Evolutionary conservation across 768 basidiomycete species (phyloP).

Genomic region (Leccinum ochraceum): DNA sequence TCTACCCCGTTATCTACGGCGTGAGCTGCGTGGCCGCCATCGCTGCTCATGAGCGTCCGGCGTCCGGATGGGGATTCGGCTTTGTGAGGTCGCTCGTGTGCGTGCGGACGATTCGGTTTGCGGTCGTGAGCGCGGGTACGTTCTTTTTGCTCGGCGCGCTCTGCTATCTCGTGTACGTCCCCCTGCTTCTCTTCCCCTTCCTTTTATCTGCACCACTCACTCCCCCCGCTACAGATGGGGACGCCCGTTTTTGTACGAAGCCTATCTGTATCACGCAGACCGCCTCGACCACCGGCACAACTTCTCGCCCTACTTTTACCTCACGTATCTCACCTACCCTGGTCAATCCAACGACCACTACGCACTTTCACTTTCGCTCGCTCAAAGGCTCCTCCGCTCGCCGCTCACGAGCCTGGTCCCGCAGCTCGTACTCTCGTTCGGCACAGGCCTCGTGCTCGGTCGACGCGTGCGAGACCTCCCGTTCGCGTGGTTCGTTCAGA

Average conservation of each 20-base stretch:
- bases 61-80: conserved; percentile 17
- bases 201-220: neutral
- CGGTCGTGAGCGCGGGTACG: conserved; percentile 63
- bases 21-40: conserved; percentile 57
- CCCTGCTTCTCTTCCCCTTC: conserved; percentile 13
- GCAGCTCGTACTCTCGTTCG: conserved; percentile 72
- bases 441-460: conserved; percentile 74
- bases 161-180: conserved; percentile 77
- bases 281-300: conserved; percentile 97
- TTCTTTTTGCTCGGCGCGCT: conserved; percentile 60
- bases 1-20: conserved; percentile 93
- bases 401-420: conserved; percentile 83
- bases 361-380: conserved; percentile 27
- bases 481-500: conserved; percentile 92
- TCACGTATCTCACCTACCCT: conserved; percentile 87
- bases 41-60: conserved; percentile 23
- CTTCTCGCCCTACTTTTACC: conserved; percentile 97
- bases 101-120: conserved; percentile 60
- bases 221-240: conserved; percentile 72
- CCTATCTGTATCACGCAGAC: conserved; percentile 90
- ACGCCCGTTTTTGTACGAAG: conserved; percentile 84
- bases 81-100: conserved; percentile 49
- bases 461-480: conserved; percentile 57
- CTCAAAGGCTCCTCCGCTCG: conserved; percentile 56
- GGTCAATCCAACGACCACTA: conserved; percentile 16